Conservation (phyloP, 2,329 filamentous ascomycete genomes). For the Trichoderma polysporum region DNA sequence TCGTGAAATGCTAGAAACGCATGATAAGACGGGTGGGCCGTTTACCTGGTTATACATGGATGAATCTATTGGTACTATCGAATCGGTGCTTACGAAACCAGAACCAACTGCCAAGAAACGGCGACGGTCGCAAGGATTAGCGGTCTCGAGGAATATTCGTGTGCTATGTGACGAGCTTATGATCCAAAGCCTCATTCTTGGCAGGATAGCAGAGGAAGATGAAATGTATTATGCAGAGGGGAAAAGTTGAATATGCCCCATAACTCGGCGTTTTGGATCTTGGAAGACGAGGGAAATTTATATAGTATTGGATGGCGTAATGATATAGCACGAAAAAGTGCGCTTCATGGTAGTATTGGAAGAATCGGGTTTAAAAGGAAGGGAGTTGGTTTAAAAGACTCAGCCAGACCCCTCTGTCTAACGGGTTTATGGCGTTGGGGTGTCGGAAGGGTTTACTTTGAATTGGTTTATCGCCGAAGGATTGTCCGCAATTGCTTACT, state of each 20-base stretch:
- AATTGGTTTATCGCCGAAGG: not conserved
- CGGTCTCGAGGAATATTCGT: constrained; percentile 53
- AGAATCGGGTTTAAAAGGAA: not conserved
- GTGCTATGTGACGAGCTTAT: constrained; percentile 83
- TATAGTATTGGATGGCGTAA: not conserved
- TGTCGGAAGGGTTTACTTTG: not conserved
- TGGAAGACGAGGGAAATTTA: not conserved
- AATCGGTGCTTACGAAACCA: constrained; percentile 44
- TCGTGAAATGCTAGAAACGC: constrained; percentile 54
- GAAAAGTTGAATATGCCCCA: not conserved
- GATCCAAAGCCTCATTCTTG: constrained; percentile 88
- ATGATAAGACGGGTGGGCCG: constrained; percentile 44
- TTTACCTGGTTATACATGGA: constrained; percentile 84
- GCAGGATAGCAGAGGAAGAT: constrained; percentile 67
- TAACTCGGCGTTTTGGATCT: not conserved
- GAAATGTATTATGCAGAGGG: constrained; percentile 36
- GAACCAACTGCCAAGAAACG: constrained; percentile 42
- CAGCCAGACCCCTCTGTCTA: not conserved
- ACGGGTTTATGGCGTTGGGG: not conserved
- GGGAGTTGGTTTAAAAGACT: not conserved
- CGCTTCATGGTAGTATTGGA: not conserved
- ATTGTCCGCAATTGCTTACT: not conserved
- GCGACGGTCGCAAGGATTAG: constrained; percentile 33
- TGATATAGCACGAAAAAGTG: not conserved
- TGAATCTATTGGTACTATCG: constrained; percentile 56